Evolutionary conservation across 345 rosid species (phyloP), one percentile per base, ranked within the genome.

Genomic region (Arabis hirsuta): DNA sequence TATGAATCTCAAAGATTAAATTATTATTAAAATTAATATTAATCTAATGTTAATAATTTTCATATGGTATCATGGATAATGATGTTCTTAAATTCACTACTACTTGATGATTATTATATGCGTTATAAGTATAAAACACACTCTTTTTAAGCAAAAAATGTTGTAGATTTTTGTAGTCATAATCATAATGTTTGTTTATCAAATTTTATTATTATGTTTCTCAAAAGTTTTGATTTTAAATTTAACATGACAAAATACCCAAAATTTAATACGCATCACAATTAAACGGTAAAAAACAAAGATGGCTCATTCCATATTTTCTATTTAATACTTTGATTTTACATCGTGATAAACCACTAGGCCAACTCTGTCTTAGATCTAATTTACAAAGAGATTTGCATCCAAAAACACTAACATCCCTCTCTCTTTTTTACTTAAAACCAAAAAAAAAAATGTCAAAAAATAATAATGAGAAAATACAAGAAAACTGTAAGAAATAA

Each of bases 351-450:
- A 61, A 71, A 27, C 60, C 29, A 50, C 42, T 50, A 41, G 52
- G 59, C n/a, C 53, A 51, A 43, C 11, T 19, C 29, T n/a, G 14
- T 38, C 64, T 38, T 47, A 14, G n/a, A 65, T 65, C 36, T 26
- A 39, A 56, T 55, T 46, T 46, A 73, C 77, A 65, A 27, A 73
- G 19, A 73, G 10, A 64, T 36, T 26, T 65, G 67, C 60, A 61
- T 60, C 43, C 34, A 38, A 34, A 55, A 64, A 65, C 58, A 56
- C 27, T 73, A 56, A 12, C 20, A 6, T 56, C 14, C 39, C 58
- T 12, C 39, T 38, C 5, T 46, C 7, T 57, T 58, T 53, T 53
- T 44, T 36, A 63, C 31, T 73, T 16, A 5, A 47, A 27, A 43
- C 12, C n/a, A n/a, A n/a, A 27, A 46, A 73, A 47, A 22, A 27